Percentiles rank a stretch among this genome's conserved stretches.
phyloP scores from a whole-genome alignment of 805 yeast genomes.

The Starmerella asiatica region DNA sequence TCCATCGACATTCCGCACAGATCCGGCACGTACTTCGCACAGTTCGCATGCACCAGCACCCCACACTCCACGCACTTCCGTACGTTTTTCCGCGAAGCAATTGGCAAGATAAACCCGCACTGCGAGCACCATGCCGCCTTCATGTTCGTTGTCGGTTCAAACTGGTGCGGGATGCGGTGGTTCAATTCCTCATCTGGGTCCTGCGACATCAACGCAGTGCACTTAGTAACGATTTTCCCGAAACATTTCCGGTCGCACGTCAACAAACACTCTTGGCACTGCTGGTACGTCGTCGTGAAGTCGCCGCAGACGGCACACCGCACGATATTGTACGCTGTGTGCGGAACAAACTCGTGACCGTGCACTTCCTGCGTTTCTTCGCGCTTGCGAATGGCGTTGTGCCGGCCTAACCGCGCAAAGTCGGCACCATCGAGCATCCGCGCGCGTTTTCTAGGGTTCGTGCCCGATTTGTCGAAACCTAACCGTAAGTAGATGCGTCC shows the following conservation, averaged over 20 bases:
- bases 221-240: constrained; percentile 64
- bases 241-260: constrained; percentile 70
- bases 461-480: constrained; percentile 57
- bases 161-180: constrained; percentile 94
- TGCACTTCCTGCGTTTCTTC: constrained; percentile 77
- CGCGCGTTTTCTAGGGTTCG: constrained; percentile 30
- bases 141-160: constrained; percentile 79
- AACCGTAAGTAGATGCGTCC: constrained; percentile 74
- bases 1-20: constrained; percentile 98
- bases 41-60: constrained; percentile 81
- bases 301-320: constrained; percentile 96
- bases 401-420: constrained; percentile 61
- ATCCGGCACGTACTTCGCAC: constrained; percentile 92
- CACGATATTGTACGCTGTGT: constrained; percentile 82
- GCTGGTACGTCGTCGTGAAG: constrained; percentile 66
- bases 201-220: constrained; percentile 49
- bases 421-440: constrained; percentile 12
- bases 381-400: constrained; percentile 92
- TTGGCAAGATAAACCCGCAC: constrained; percentile 91
- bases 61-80: constrained; percentile 85
- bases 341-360: constrained; percentile 94
- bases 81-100: constrained; percentile 76
- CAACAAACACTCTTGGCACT: constrained; percentile 67
- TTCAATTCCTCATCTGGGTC: constrained; percentile 61
- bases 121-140: constrained; percentile 99